These are phyloP conservation scores for Uronychia setigera DNA, from an alignment of 73 alveolate species.

Conservation along the genomic window DNA sequence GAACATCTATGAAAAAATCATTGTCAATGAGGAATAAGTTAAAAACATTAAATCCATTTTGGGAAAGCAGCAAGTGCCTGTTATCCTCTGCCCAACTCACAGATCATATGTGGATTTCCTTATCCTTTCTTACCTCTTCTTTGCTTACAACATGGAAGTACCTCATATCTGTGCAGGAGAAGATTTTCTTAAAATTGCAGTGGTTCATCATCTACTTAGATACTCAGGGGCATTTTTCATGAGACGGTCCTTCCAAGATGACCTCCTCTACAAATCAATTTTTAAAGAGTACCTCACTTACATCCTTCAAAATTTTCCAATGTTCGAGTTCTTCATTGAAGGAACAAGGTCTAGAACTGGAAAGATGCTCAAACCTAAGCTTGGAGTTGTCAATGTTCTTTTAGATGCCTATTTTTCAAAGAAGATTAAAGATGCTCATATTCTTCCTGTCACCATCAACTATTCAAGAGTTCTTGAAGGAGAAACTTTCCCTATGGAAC, in stretches of 20 bases:
- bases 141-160: slow-evolving; percentile 74
- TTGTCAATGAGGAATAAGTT: slow-evolving; percentile 65
- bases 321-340: slow-evolving; percentile 86
- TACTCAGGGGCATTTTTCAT: slow-evolving; percentile 93
- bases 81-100: slow-evolving; percentile 90
- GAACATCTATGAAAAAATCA: slow-evolving; percentile 80
- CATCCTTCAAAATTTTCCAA: slow-evolving; percentile 65
- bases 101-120: slow-evolving; percentile 91
- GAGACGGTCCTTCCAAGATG: slow-evolving; percentile 78
- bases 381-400: slow-evolving; percentile 71
- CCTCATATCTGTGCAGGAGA: slow-evolving; percentile 96
- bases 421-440: slow-evolving; percentile 70
- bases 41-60: slow-evolving; percentile 28
- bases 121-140: slow-evolving; percentile 80
- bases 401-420: slow-evolving; percentile 74
- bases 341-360: slow-evolving; percentile 92
- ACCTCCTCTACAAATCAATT: slow-evolving; percentile 78
- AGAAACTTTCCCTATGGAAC: slow-evolving; percentile 91
- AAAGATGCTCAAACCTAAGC: slow-evolving; percentile 79
- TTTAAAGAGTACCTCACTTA: slow-evolving; percentile 80
- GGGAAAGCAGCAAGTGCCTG: slow-evolving; percentile 65
- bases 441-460: slow-evolving; percentile 90
- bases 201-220: slow-evolving; percentile 76
- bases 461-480: slow-evolving; percentile 93
- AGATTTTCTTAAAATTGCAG: slow-evolving; percentile 79